Evolutionary conservation across 768 basidiomycete genomes (phyloP), one percentile per base, ranked within the genome.

Genomic region (Lactifluus piperatus): DNA sequence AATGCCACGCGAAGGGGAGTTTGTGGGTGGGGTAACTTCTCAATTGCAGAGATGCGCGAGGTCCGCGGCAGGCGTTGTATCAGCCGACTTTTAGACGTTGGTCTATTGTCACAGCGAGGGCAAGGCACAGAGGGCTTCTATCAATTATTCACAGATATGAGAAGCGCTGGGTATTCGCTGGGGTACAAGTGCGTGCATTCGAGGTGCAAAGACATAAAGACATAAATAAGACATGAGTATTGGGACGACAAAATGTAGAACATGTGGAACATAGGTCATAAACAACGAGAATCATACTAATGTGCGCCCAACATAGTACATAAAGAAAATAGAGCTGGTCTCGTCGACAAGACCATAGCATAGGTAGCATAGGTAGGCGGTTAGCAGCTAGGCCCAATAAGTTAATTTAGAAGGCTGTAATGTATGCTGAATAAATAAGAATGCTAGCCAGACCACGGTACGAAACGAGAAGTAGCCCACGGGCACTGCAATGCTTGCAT

Each of bases 101-200:
- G 30, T 8, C 18, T 14, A 30, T 36, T 6, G 20, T 26, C 22
- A 54, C 37, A 10, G 24, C 10, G 10, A 22, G 24, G 34, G 46
- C 30, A 54, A 54, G 46, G 56, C 48, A 57, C 56, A 43, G n/a
- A 27, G 24, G 4, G 39, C 8, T 57, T 11, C 9, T 11, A 24
- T 43, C 29, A 45, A 50, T 4, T n/a, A 6, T n/a, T 27, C 16
- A 29, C 46, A 48, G 20, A 39, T 22, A 27, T 6, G 32, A 45
- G 41, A 34, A 49, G 9, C 58, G 58, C 58, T 60, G 58, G 43
- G 54, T 60, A 44, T 60, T 37, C 54, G 47, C 58, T n/a, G 46
- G 47, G 39, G 30, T 10, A 26, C n/a, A 34, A 27, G 26, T 30
- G 24, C 24, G 50, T 56, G 32, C 32, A 29, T 30, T 49, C 9